These are phyloP conservation scores for Amanita thiersii DNA, from an alignment of 768 basidiomycete genomes.

Conservation along the genomic window DNA sequence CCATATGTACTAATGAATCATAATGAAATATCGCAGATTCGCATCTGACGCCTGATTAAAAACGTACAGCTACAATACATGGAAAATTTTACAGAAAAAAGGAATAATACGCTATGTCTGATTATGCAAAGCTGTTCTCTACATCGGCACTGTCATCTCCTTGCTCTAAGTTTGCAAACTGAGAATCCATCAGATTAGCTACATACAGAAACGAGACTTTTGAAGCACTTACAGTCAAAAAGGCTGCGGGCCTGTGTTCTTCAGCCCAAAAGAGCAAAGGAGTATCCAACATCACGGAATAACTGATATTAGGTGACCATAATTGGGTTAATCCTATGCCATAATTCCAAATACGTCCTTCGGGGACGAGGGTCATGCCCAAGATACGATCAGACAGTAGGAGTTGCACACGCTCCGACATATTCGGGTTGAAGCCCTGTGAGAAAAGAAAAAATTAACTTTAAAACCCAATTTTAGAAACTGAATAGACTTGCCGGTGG, in stretches of 20 bases:
- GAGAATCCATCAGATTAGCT: slow-evolving; percentile 8
- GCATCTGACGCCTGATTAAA: no score
- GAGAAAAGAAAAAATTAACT: slow-evolving; percentile 11
- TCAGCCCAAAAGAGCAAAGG: slow-evolving; percentile 95
- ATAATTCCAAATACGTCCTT: slow-evolving; percentile 96
- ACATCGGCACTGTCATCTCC: slow-evolving; percentile 94
- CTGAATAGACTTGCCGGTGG: slow-evolving; percentile 61
- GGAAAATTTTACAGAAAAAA: no score
- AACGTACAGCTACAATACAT: no score
- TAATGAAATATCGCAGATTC: no score
- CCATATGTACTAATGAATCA: slow-evolving; percentile 10
- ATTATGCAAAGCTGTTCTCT: slow-evolving; percentile 87
- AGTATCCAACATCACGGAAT: slow-evolving; percentile 84
- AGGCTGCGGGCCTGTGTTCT: slow-evolving; percentile 89
- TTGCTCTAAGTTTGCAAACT: slow-evolving; percentile 88
- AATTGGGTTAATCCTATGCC: slow-evolving; percentile 89
- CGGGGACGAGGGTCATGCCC: slow-evolving; percentile 92
- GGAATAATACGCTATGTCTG: no score
- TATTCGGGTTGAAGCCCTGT: slow-evolving; percentile 93
- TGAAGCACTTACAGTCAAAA: slow-evolving; percentile 65
- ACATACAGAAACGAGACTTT: neutral
- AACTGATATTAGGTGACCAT: slow-evolving; percentile 78
- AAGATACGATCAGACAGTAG: slow-evolving; percentile 92
- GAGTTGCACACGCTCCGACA: slow-evolving; percentile 94
- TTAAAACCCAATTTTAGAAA: neutral